Evolutionary conservation across 2,329 filamentous ascomycete genomes (phyloP), one percentile per base, ranked within the genome.

Genomic region (Orbilia oligospora): DNA sequence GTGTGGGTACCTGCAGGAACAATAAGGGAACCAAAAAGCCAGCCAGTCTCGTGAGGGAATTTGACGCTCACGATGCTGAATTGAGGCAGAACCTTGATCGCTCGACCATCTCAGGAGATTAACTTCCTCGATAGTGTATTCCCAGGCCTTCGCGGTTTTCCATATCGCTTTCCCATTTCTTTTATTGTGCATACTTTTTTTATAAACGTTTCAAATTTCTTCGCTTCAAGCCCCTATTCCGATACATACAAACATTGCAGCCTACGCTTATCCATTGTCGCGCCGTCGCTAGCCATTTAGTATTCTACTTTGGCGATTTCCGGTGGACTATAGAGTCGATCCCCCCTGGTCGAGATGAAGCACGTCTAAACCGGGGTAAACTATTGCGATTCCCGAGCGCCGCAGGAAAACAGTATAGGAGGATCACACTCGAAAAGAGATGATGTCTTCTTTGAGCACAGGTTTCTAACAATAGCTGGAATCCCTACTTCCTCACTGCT

Each of bases 41-140:
- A 41, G 49, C 72, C 73, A 71, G 73, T 78, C 63, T 61, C 63
- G 68, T 67, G 68, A 38, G 68, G 38, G 51, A 58, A 69, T 69
- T 78, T 78, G 46, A 72, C 75, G 75, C 75, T 69, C 63, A 46
- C 30, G n/a, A 33, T 30, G 65, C 27, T 61, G 56, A 61, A 44
- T 41, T n/a, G 56, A 61, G 14, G 36, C 56, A 61, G 9, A 44
- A 44, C 56, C 36, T 44, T 61, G 53, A 38, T 61, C 56, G 36
- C 36, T 44, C 56, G 38, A 58, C 33, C 56, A 22, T 30, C 44
- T 12, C 44, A 41, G 61, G 70, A 73, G 51, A 75, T 68, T 64
- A 64, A 33, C 8, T 16, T 46, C 14, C 49, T 18, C 3, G 51
- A 53, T 46, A 36, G n/a, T 3, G 24, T 41, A 30, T 44, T 44